Conservation (phyloP, 495 filamentous ascomycete genomes). For the Hapsidospora chrysogenum region DNA sequence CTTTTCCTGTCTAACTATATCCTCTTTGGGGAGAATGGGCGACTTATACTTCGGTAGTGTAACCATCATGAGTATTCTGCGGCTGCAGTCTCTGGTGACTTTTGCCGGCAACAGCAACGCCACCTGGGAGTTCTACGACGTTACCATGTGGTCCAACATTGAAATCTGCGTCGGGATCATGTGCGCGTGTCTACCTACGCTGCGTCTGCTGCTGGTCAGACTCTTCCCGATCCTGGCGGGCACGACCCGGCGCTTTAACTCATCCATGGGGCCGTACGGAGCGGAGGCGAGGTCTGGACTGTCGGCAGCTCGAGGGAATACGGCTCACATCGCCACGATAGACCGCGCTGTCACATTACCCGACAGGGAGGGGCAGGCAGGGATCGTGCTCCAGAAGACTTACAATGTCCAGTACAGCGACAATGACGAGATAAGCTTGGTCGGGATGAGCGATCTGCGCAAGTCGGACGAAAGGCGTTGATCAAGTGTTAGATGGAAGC, state of each 20-base stretch:
- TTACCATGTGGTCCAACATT: constrained; percentile 15
- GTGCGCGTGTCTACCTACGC: constrained; percentile 16
- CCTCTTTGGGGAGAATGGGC: neutral
- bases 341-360: too few relatives aligned
- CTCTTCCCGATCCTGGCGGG: constrained; percentile 2
- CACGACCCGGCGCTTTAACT: neutral
- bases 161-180: constrained; percentile 18
- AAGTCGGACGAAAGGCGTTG: too few relatives aligned
- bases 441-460: constrained; percentile 1
- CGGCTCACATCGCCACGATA: neutral
- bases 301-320: neutral
- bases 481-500: too few relatives aligned
- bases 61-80: constrained; percentile 8
- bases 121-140: constrained; percentile 14
- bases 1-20: neutral
- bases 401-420: constrained; percentile 2
- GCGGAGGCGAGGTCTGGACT: neutral
- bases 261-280: neutral
- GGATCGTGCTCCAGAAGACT: constrained; percentile 1
- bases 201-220: constrained; percentile 11
- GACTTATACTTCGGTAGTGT: constrained; percentile 4
- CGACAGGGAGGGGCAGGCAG: neutral
- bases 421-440: neutral
- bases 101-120: constrained; percentile 11
- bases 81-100: constrained; percentile 6